Evolutionary conservation across 2,329 filamentous ascomycete genomes (phyloP).

Genomic region (Escovopsis sp.): DNA sequence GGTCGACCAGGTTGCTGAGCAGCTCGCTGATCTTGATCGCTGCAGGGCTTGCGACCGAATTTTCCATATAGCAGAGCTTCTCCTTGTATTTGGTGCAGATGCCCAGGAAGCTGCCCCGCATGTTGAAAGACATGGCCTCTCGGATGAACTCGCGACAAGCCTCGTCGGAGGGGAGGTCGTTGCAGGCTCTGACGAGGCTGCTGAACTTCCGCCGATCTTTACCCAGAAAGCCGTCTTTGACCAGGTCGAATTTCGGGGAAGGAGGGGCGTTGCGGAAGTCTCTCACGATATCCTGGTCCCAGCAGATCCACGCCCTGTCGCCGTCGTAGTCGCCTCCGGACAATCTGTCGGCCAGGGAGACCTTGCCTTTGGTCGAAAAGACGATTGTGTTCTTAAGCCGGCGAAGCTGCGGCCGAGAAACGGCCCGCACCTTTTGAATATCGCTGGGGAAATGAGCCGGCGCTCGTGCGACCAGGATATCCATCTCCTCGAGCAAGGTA

Average conservation of each 20-base stretch:
- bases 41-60: conserved; percentile 27
- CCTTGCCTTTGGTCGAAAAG: conserved; percentile 49
- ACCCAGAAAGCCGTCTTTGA: conserved; percentile 29
- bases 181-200: conserved; percentile 20
- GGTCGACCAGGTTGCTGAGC: conserved; percentile 40
- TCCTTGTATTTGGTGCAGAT: conserved; percentile 50
- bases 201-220: conserved; percentile 31
- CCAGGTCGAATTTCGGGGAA: conserved; percentile 22
- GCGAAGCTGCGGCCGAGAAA: conserved; percentile 43
- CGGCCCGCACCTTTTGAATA: conserved; percentile 50
- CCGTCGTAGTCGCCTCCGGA: conserved; percentile 75
- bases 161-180: conserved; percentile 14
- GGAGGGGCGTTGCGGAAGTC: conserved; percentile 49
- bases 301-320: conserved; percentile 64
- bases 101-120: conserved; percentile 43
- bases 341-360: conserved; percentile 51
- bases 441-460: conserved; percentile 58
- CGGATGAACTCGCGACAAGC: conserved; percentile 30
- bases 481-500: conserved; percentile 36
- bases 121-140: conserved; percentile 41
- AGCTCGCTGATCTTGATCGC: conserved; percentile 36
- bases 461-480: conserved; percentile 52
- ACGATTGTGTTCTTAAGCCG: conserved; percentile 65
- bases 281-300: conserved; percentile 48
- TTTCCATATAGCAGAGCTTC: conserved; percentile 41